phyloP scores from a whole-genome alignment of 2,329 filamentous ascomycete species.

The Fusarium sp. region DNA sequence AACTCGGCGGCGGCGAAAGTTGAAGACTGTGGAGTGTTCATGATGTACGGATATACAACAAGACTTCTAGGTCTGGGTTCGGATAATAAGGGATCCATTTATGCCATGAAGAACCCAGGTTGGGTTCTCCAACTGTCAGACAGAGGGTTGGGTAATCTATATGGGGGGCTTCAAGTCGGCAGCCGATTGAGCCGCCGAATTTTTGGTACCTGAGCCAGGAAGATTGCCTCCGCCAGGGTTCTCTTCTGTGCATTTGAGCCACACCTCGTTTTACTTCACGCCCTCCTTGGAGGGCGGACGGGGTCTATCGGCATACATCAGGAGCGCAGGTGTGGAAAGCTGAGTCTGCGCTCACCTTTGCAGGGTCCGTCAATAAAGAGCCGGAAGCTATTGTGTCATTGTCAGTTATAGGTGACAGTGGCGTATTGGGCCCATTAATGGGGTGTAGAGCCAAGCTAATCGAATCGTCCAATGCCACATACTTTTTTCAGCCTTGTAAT shows the following conservation, averaged over 20 bases:
- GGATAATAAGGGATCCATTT: conserved; percentile 23
- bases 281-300: conserved; percentile 29
- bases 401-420: conserved; percentile 41
- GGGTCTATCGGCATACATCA: conserved; percentile 35
- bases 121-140: conserved; percentile 25
- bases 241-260: conserved; percentile 31
- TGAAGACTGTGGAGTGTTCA: conserved; percentile 36
- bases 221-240: conserved; percentile 34
- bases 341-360: conserved; percentile 23
- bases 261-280: conserved; percentile 34
- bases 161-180: conserved; percentile 36
- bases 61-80: conserved; percentile 23
- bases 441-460: conserved; percentile 35
- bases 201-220: conserved; percentile 35
- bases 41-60: conserved; percentile 27
- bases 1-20: conserved; percentile 41
- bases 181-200: conserved; percentile 40
- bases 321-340: conserved; percentile 30
- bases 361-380: conserved; percentile 29
- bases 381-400: conserved; percentile 41
- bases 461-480: conserved; percentile 41
- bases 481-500: conserved; percentile 40
- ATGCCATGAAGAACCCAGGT: conserved; percentile 33
- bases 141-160: conserved; percentile 32
- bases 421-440: conserved; percentile 32